A percentile compares a stretch with the other conserved stretches of the same genome.
These are phyloP conservation scores for Plantago coronopus DNA, from an alignment of 305 asterid genomes.

Conservation along the genomic window DNA sequence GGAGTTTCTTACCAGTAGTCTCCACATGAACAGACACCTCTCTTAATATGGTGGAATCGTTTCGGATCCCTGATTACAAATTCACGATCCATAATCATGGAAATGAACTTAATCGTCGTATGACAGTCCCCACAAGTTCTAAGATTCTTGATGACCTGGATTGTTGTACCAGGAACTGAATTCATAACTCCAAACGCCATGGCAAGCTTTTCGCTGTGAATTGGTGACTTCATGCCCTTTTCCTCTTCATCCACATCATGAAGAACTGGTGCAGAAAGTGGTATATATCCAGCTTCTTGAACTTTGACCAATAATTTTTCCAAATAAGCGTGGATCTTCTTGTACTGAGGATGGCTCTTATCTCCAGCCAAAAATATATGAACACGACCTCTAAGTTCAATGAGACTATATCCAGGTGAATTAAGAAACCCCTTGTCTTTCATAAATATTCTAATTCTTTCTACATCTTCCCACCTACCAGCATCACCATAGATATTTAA, in stretches of 20 bases:
- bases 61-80: conserved; percentile 81
- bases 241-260: conserved; percentile 88
- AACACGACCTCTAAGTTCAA: conserved; percentile 59
- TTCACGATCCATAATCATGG: conserved; percentile 54
- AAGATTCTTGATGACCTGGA: conserved; percentile 73
- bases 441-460: conserved; percentile 55
- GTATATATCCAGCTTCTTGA: conserved; percentile 58
- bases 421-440: conserved; percentile 54
- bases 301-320: conserved; percentile 54
- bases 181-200: conserved; percentile 77
- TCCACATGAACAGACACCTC: conserved; percentile 75
- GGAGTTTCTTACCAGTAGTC: conserved; percentile 64
- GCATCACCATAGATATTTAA: conserved; percentile 81
- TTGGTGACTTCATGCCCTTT: conserved; percentile 45
- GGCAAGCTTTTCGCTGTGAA: conserved; percentile 86
- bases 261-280: conserved; percentile 52
- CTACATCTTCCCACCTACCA: conserved; percentile 84
- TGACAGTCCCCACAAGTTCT: conserved; percentile 78
- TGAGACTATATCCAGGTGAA: conserved; percentile 74
- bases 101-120: conserved; percentile 52
- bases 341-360: conserved; percentile 59
- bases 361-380: conserved; percentile 71
- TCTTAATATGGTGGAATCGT: conserved; percentile 73
- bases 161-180: conserved; percentile 50
- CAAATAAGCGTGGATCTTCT: conserved; percentile 50